Percentiles rank a stretch among this genome's conserved stretches.
phyloP scores from a whole-genome alignment of 441 rosid genomes.

The Daphne laureola region DNA sequence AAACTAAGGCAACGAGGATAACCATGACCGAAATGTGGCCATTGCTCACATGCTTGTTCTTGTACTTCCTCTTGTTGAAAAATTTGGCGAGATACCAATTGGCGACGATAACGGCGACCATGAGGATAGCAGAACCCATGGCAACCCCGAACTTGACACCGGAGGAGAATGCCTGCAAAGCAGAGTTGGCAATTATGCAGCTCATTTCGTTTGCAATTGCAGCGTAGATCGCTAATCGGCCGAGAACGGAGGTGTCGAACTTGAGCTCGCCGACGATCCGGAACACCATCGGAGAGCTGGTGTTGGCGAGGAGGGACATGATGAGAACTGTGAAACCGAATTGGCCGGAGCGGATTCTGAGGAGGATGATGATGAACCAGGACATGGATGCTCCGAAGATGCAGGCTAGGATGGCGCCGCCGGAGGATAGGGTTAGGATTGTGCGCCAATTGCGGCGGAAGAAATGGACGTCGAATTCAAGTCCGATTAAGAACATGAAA shows the following conservation, averaged over 20 bases:
- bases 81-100: conserved; percentile 47
- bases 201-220: conserved; percentile 55
- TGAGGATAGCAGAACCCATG: conserved; percentile 25
- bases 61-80: conserved; percentile 48
- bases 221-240: conserved; percentile 52
- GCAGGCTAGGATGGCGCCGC: conserved; percentile 17
- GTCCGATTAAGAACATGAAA: conserved; percentile 80
- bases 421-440: conserved; percentile 34
- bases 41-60: conserved; percentile 49
- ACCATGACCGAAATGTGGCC: conserved; percentile 44
- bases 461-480: conserved; percentile 56
- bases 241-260: conserved; percentile 54
- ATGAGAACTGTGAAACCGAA: conserved; percentile 25
- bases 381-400: conserved; percentile 32
- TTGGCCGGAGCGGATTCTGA: conserved; percentile 17
- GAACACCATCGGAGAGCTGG: conserved; percentile 66
- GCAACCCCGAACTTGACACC: conserved; percentile 20
- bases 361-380: conserved; percentile 22
- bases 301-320: conserved; percentile 41
- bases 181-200: conserved; percentile 25
- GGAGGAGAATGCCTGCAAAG: conserved; percentile 15
- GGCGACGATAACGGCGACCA: conserved; percentile 22
- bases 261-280: conserved; percentile 64
- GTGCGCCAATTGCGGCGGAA: conserved; percentile 38
- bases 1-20: conserved; percentile 26